phyloP scores from a whole-genome alignment of 2,329 filamentous ascomycete species.

The Ophiosphaerella korrae region DNA sequence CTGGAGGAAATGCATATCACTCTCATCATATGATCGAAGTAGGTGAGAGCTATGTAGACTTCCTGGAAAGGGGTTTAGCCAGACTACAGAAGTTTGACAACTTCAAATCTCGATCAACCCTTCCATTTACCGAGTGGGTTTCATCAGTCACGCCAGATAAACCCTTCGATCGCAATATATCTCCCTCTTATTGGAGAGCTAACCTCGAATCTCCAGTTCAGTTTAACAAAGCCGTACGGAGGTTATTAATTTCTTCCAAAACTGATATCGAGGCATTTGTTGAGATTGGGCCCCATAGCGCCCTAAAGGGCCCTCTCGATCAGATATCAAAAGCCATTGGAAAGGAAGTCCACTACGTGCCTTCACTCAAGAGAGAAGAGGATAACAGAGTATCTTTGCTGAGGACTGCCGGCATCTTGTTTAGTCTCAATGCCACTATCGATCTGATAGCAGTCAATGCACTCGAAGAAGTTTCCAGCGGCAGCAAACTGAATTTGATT shows the following conservation, averaged over 20 bases:
- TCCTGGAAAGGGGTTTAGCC: too few relatives aligned
- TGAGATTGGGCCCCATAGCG: slow-evolving; percentile 14
- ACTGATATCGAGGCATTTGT: slow-evolving; percentile 3
- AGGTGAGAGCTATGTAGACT: slow-evolving; percentile 20
- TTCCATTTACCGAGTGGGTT: slow-evolving; percentile 1
- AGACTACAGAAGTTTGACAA: too few relatives aligned
- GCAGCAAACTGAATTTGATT: not conserved
- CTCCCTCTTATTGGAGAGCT: slow-evolving; percentile 10
- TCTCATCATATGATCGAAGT: slow-evolving; percentile 20
- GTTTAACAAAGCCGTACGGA: slow-evolving; percentile 1
- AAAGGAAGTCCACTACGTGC: not conserved
- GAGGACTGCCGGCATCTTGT: slow-evolving; percentile 9
- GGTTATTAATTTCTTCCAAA: not conserved
- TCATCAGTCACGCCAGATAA: slow-evolving; percentile 7
- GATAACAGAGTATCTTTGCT: slow-evolving; percentile 1
- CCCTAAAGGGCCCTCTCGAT: slow-evolving; percentile 9
- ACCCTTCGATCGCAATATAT: not conserved
- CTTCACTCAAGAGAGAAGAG: not conserved
- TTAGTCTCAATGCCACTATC: slow-evolving; percentile 17
- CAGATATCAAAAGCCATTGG: slow-evolving; percentile 7
- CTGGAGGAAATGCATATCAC: slow-evolving; percentile 52
- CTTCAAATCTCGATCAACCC: too few relatives aligned
- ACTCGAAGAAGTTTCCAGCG: not conserved
- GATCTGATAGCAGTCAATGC: not conserved
- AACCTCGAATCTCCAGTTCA: slow-evolving; percentile 18